Conservation (phyloP, 1,284 basidiomycete genomes). For the Cutaneotrichosporon sp. region DNA sequence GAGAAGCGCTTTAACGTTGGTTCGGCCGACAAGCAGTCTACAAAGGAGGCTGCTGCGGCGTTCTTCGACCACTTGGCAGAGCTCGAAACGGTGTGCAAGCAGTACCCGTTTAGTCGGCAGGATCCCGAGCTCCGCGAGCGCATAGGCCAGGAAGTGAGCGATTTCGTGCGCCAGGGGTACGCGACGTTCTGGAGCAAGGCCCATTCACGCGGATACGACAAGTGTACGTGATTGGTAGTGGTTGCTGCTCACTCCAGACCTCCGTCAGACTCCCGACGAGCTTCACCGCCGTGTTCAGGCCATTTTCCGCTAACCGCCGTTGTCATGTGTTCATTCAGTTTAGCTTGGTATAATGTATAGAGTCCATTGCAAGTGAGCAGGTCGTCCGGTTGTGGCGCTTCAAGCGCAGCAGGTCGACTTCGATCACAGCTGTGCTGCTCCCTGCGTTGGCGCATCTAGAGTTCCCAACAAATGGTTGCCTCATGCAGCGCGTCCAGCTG, state of each 20-base stretch:
- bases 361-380: too few relatives aligned
- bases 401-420: too few relatives aligned
- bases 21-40: conserved; percentile 35
- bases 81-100: conserved; percentile 32
- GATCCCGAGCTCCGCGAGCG: conserved; percentile 46
- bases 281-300: conserved; percentile 29
- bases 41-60: conserved; percentile 42
- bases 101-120: conserved; percentile 34
- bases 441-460: too few relatives aligned
- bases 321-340: background rate
- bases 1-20: conserved; percentile 31
- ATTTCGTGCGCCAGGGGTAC: conserved; percentile 34
- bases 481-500: conserved; percentile 42
- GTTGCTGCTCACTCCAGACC: conserved; percentile 25
- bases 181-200: conserved; percentile 28
- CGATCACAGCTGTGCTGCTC: too few relatives aligned
- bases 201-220: conserved; percentile 34
- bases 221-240: conserved; percentile 31
- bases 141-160: conserved; percentile 37
- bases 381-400: too few relatives aligned
- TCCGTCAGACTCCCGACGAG: conserved; percentile 38
- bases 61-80: conserved; percentile 46
- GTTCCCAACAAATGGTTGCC: background rate
- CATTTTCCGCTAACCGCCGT: conserved; percentile 33
- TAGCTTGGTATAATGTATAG: background rate